phyloP scores from a whole-genome alignment of 2,329 filamentous ascomycete species.

The Seiridium cupressi region DNA sequence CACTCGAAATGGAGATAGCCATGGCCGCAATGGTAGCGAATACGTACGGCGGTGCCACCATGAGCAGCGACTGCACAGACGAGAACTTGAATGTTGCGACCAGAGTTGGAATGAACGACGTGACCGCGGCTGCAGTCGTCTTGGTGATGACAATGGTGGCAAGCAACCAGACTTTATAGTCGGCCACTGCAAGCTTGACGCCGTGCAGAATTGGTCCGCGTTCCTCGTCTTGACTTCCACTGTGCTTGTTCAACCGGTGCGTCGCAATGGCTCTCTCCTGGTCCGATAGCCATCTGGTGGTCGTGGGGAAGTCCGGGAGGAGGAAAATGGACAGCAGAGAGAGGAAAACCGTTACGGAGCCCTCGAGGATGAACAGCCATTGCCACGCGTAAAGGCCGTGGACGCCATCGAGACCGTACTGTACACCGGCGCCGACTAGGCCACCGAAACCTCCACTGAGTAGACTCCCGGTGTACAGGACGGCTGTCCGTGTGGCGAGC shows the following conservation, averaged over 20 bases:
- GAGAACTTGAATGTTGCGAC: conserved; percentile 16
- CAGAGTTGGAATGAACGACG: conserved; percentile 20
- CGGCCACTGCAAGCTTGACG: conserved; percentile 8
- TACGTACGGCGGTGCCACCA: conserved; percentile 57
- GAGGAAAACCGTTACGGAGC: conserved; percentile 22
- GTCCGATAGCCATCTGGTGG: conserved; percentile 16
- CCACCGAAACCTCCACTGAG: conserved; percentile 67
- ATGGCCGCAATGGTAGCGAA: conserved; percentile 54
- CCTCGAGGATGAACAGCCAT: conserved; percentile 16
- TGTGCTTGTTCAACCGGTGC: conserved; percentile 17
- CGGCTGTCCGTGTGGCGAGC: conserved; percentile 56
- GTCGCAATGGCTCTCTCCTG: conserved; percentile 18
- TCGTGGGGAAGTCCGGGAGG: conserved; percentile 22
- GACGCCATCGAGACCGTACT: conserved; percentile 53
- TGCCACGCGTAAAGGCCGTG: conserved; percentile 57
- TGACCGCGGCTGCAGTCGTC: conserved; percentile 10
- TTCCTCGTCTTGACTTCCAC: conserved; percentile 21
- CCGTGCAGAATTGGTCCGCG: conserved; percentile 15
- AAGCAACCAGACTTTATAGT: conserved; percentile 20
- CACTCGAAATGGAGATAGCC: conserved; percentile 58
- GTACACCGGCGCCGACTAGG: conserved; percentile 58
- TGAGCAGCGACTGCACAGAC: conserved; percentile 29
- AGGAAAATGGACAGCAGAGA: conserved; percentile 19
- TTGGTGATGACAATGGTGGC: conserved; percentile 16
- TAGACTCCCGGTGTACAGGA: conserved; percentile 57